Evolutionary conservation across 176 grass and related monocot species (phyloP), one percentile per base, ranked within the genome.

Genomic region (bread wheat (Triticum aestivum)): DNA sequence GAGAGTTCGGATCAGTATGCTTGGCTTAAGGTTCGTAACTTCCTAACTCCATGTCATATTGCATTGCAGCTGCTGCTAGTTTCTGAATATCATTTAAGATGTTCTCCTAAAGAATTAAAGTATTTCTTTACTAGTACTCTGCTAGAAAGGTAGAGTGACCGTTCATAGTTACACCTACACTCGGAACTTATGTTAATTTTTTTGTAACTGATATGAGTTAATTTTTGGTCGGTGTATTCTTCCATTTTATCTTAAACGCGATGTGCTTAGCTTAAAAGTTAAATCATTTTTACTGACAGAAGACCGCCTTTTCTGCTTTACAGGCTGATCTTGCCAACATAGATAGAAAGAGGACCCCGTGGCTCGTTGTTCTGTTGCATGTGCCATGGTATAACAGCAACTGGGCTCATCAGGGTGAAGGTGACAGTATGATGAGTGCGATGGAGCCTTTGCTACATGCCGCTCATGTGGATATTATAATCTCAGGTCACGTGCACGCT

Each of bases 371-470:
- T 15, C 79, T 92, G 61, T 89, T 95, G 71, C 96, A 98, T 72
- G 93, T 76, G 15, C 96, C 96, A 64, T 98, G 96, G 96, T 98
- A 98, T 78, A 98, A 98, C 86, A 98, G 93, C 82, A 98, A 98
- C 41, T 89, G 84, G 86, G 96, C 96, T 21, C 96, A 98, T 90
- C 86, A 91, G 29, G 90, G 93, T 12, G 93, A 98, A 86, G 96
- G 93, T 44, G 88, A 92, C 69, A 80, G 54, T 21, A 96, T 98
- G 96, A 98, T 94, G 92, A 76, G 65, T 54, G 68, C 79, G 13
- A 91, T 98, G 93, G 96, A 98, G 21, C 78, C 88, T 47, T 92
- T 98, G 88, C 86, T 98, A 26, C 92, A 92, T 84, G 82, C 77
- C 49, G 89, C 91, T 88, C 86, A 89, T 79, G 93, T 91, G 33